phyloP scores from a whole-genome alignment of 2,329 filamentous ascomycete species.

The Trichophyton verrucosum region DNA sequence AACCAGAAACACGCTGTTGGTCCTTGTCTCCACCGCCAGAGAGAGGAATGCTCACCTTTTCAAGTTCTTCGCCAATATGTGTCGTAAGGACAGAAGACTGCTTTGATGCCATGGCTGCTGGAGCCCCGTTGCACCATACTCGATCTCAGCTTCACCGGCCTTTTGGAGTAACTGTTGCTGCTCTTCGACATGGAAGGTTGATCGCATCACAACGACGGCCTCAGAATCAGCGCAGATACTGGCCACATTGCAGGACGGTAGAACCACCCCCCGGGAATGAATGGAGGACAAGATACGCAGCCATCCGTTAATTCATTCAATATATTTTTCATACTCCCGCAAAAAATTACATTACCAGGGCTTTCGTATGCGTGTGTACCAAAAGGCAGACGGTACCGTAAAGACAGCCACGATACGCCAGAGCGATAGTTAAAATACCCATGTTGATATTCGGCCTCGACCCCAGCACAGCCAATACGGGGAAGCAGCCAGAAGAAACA shows the following conservation, averaged over 20 bases:
- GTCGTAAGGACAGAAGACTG: not conserved
- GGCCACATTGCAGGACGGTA: too few species aligned
- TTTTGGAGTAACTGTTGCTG: not conserved
- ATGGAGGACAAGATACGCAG: not conserved
- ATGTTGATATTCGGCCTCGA: not conserved
- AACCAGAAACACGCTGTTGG: not conserved
- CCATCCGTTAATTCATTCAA: too few species aligned
- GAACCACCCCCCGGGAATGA: too few species aligned
- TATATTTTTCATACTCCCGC: not conserved
- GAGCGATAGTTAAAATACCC: not conserved
- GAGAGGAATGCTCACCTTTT: not conserved
- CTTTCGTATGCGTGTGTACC: not conserved
- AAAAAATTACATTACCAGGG: too few species aligned
- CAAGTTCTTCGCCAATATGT: not conserved
- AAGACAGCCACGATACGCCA: not conserved
- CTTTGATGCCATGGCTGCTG: not conserved
- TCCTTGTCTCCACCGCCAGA: not conserved
- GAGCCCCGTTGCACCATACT: not conserved
- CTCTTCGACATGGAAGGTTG: not conserved
- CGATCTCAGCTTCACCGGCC: not conserved
- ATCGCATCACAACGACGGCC: not conserved
- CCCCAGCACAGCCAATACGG: not conserved
- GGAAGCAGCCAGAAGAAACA: not conserved
- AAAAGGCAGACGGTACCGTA: not conserved
- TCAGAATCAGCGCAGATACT: not conserved